Conservation (phyloP, 108 stramenopile species). For the Nitzschia sp. region DNA sequence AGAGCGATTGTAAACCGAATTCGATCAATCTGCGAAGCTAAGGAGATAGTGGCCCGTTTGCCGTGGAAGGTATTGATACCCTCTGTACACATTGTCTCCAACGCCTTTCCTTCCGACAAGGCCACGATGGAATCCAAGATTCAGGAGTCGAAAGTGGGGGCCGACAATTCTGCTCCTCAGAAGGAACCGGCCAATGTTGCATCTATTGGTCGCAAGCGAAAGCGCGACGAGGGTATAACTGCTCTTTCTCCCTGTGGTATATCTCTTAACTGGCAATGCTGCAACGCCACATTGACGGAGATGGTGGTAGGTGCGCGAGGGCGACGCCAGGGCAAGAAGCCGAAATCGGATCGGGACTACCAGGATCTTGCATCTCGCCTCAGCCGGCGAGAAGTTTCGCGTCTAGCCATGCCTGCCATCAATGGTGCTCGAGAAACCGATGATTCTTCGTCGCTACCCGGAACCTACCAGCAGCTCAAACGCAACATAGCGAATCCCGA, state of each 20-base stretch:
- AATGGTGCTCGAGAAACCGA: not conserved
- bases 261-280: conserved; percentile 55
- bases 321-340: conserved; percentile 77
- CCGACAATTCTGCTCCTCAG: not conserved
- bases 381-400: conserved; percentile 45
- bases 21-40: conserved; percentile 10
- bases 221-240: conserved; percentile 13
- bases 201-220: not conserved
- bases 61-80: conserved; percentile 13
- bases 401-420: not conserved
- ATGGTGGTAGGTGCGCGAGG: conserved; percentile 81
- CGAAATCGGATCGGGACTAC: conserved; percentile 57
- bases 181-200: not conserved
- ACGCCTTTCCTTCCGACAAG: conserved; percentile 24
- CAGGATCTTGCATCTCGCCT: conserved; percentile 57
- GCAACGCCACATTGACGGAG: conserved; percentile 42
- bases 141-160: not conserved
- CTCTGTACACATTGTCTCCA: conserved; percentile 15
- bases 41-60: not conserved
- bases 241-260: conserved; percentile 39
- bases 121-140: conserved; percentile 17
- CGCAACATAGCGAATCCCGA: not conserved
- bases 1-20: conserved; percentile 60
- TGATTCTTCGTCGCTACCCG: not conserved
- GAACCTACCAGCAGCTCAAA: conserved; percentile 25